A percentile compares a stretch with the other conserved stretches of the same genome.
Evolutionary conservation across 441 rosid genomes (phyloP).

Genomic region (Metrosideros polymorpha): DNA sequence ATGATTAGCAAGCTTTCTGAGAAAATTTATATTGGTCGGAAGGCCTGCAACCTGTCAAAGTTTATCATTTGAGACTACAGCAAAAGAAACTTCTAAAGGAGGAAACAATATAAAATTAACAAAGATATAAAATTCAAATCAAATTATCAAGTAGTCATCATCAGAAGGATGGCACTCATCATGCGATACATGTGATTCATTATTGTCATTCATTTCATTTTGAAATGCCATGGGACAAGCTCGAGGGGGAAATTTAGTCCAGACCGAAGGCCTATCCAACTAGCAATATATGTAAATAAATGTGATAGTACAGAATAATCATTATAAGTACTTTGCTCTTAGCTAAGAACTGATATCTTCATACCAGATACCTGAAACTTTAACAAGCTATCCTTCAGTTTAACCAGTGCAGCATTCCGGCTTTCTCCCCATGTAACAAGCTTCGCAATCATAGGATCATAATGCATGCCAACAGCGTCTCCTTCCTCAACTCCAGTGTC

Average conservation of each 20-base stretch:
- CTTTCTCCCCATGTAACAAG: constrained; percentile 94
- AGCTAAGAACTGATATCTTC: background rate
- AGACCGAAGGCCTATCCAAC: background rate
- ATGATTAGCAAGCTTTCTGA: constrained; percentile 72
- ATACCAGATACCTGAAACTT: constrained; percentile 64
- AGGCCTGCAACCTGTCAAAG: constrained; percentile 84
- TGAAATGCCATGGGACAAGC: background rate
- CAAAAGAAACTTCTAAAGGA: background rate
- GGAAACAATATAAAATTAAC: background rate
- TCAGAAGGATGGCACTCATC: background rate
- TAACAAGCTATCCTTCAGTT: constrained; percentile 78
- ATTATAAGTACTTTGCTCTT: background rate
- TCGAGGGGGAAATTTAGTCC: background rate
- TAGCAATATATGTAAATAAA: background rate
- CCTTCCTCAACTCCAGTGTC: constrained; percentile 98
- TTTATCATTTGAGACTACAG: background rate
- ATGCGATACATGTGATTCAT: background rate
- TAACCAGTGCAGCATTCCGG: constrained; percentile 73
- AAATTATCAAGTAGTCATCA: background rate
- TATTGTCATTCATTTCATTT: background rate
- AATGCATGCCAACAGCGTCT: constrained; percentile 93
- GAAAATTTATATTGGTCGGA: constrained; percentile 84
- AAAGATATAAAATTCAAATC: background rate
- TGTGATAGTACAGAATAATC: background rate
- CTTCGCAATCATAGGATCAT: constrained; percentile 99